Evolutionary conservation across 371 early-diverging fungal species (phyloP).

Genomic region (Mortierella sp.): DNA sequence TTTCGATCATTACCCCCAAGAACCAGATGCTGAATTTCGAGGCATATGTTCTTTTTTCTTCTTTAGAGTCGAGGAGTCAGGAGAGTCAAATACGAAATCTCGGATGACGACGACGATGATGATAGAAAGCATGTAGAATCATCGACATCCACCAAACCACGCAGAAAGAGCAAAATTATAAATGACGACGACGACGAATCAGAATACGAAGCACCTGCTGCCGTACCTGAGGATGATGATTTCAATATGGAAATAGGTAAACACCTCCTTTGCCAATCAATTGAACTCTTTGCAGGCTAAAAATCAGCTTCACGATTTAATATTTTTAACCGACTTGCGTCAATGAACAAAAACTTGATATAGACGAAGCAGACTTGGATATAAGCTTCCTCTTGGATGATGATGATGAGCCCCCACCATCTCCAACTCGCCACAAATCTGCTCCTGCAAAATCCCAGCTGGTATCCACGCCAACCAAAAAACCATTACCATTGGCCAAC

Average conservation of each 20-base stretch:
- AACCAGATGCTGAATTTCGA: no score
- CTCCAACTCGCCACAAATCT: conserved; percentile 14
- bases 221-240: conserved; percentile 38
- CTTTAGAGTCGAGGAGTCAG: conserved; percentile 45
- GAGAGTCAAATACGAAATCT: conserved; percentile 47
- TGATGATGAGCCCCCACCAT: conserved; percentile 27
- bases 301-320: no score
- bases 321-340: no score
- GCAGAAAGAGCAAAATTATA: conserved; percentile 30
- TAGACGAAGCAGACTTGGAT: conserved; percentile 31
- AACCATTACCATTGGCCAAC: conserved; percentile 5
- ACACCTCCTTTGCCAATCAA: neutral
- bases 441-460: no score
- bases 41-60: no score
- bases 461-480: neutral
- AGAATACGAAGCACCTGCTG: conserved; percentile 53
- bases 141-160: conserved; percentile 6
- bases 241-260: conserved; percentile 56
- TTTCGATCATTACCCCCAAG: no score
- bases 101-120: conserved; percentile 58
- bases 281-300: no score
- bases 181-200: conserved; percentile 57
- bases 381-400: conserved; percentile 16
- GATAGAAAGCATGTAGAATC: conserved; percentile 2
- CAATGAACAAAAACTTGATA: neutral